A percentile compares a stretch with the other conserved stretches of the same genome.
Evolutionary conservation across 768 basidiomycete genomes (phyloP).

Genomic region (Russula vinacea): DNA sequence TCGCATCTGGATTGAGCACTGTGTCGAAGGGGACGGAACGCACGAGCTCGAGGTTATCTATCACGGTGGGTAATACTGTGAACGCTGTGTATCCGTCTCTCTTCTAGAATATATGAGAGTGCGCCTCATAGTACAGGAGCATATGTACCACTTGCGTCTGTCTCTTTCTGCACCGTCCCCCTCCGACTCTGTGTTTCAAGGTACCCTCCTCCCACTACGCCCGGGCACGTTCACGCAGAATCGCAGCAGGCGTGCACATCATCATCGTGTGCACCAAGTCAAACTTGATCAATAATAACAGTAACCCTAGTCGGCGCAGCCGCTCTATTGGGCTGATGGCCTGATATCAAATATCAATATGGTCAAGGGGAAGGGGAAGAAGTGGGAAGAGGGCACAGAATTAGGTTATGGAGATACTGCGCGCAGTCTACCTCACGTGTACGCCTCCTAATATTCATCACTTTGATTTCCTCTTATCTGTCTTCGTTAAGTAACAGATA

Average conservation of each 20-base stretch:
- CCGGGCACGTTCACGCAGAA: constrained; percentile 87
- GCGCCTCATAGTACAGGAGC: too few species aligned
- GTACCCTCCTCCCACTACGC: constrained; percentile 78
- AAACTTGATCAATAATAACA: constrained; percentile 83
- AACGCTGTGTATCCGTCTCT: constrained; percentile 59
- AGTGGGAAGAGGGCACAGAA: constrained; percentile 91
- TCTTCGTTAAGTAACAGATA: constrained; percentile 52
- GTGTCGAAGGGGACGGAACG: constrained; percentile 60
- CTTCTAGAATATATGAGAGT: too few species aligned
- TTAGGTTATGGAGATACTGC: constrained; percentile 89
- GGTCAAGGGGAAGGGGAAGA: constrained; percentile 87
- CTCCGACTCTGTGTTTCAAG: too few species aligned
- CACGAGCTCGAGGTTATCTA: constrained; percentile 76
- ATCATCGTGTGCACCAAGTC: constrained; percentile 90
- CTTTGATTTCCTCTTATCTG: constrained; percentile 11
- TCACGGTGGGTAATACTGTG: constrained; percentile 75
- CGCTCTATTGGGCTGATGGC: constrained; percentile 74
- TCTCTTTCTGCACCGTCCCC: constrained; percentile 43
- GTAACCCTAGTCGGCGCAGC: constrained; percentile 66
- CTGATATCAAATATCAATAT: constrained; percentile 48
- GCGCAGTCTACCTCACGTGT: constrained; percentile 92
- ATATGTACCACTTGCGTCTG: too few species aligned
- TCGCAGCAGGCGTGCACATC: constrained; percentile 76
- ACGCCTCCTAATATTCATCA: constrained; percentile 35
- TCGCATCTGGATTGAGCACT: constrained; percentile 84